Conservation (phyloP, 139 green algal genomes). For the Pycnococcus provasolii region DNA sequence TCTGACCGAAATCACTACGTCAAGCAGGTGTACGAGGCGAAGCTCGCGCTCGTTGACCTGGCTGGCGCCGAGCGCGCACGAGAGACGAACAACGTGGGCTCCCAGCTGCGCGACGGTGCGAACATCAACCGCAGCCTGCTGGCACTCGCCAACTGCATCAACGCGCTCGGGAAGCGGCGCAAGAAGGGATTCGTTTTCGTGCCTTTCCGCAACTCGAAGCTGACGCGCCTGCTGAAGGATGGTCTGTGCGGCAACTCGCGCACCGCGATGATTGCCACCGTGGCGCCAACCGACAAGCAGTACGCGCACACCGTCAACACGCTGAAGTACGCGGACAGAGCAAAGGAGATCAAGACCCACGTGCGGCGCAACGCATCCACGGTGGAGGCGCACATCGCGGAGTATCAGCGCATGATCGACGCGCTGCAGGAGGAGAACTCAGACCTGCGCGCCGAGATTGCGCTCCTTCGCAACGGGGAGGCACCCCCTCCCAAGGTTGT, state of each 20-base stretch:
- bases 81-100: conserved; percentile 32
- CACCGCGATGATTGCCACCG: conserved; percentile 72
- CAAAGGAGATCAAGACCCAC: conserved; percentile 85
- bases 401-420: conserved; percentile 75
- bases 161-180: conserved; percentile 51
- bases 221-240: conserved; percentile 51
- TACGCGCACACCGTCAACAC: conserved; percentile 67
- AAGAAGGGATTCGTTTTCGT: conserved; percentile 37
- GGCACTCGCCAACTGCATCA: conserved; percentile 77
- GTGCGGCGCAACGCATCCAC: conserved; percentile 53
- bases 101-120: conserved; percentile 29
- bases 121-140: conserved; percentile 52
- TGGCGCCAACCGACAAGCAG: conserved; percentile 42
- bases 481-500: conserved; percentile 46
- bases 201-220: conserved; percentile 60
- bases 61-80: conserved; percentile 23
- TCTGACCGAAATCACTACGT: not conserved
- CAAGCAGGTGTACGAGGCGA: conserved; percentile 7
- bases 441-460: not conserved
- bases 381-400: conserved; percentile 57
- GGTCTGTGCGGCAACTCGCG: conserved; percentile 55
- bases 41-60: conserved; percentile 28
- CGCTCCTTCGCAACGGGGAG: conserved; percentile 56
- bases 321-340: conserved; percentile 43
- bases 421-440: conserved; percentile 37